Base-by-base conservation (phyloP, 345 rosid species). In the Rhizophora apiculata region DNA sequence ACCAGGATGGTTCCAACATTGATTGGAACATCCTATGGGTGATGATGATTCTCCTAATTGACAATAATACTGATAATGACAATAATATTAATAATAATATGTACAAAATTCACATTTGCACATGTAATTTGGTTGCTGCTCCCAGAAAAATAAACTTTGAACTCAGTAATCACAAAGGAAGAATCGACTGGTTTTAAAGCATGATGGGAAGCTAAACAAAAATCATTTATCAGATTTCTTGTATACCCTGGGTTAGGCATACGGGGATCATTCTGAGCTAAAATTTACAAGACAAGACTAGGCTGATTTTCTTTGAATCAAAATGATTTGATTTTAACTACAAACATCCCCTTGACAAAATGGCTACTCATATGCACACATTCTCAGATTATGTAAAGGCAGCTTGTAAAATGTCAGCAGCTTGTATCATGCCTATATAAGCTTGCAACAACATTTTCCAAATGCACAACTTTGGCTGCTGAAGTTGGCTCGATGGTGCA, bases 351-450 rank as follows among this genome's bases (percentile, higher is more conserved):
- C 46, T 56, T 59, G 11, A 63, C 74, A 64, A 48, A 70, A 69
- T 60, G 74, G 69, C 68, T 74, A 70, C 57, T 26, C 30, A 30
- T 67, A 79, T 79, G 32, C 72, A 77, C 77, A 81, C 60, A 69
- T 67, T 60, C 71, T 76, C 67, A 57, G 5, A 61, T 66, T 77
- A 51, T 60, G 52, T 51, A 49, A 53, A 55, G 71, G 79, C 84
- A 69, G 85, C 84, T 74, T 48, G 32, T 78, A 82, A 86, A 81
- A 78, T 73, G 71, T 69, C 64, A 72, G 82, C 83, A 71, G 72
- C 84, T 72, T 62, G 63, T 62, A 68, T 69, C 57, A 67, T 74
- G 64, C 75, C 60, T 64, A 53, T 43, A 63, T 56, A 51, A 68
- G 72, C 60, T 68, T 64, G 19, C 65, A 59, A 68, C 60, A 39